Evolutionary conservation across 768 basidiomycete genomes (phyloP).

Genomic region (Tylopilus sp.): DNA sequence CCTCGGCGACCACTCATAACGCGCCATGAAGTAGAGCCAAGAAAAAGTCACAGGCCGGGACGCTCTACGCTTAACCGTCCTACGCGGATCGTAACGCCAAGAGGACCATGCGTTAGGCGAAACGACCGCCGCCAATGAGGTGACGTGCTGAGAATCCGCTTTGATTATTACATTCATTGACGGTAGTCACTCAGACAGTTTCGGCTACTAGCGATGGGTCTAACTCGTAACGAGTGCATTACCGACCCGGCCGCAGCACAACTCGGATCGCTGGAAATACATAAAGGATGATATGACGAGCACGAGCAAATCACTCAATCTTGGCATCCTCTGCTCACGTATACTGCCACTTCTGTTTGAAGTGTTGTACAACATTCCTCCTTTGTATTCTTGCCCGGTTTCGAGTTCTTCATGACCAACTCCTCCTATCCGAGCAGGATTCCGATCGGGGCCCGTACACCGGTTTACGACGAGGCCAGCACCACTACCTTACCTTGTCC

Average conservation of each 20-base stretch:
- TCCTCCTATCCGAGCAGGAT: not conserved
- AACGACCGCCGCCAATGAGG: not conserved
- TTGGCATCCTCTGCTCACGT: not conserved
- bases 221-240: not conserved
- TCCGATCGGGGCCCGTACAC: too few relatives aligned
- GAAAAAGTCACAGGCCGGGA: not conserved
- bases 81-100: slow-evolving; percentile 19
- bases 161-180: slow-evolving; percentile 1
- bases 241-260: slow-evolving; percentile 1
- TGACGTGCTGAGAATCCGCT: slow-evolving; percentile 1
- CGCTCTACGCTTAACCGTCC: not conserved
- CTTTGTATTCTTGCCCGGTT: not conserved
- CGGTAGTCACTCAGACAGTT: slow-evolving; percentile 8
- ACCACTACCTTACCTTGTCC: not conserved
- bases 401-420: not conserved
- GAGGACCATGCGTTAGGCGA: slow-evolving; percentile 5
- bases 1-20: not conserved
- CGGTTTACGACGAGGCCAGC: not conserved
- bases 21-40: not conserved
- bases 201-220: slow-evolving; percentile 1
- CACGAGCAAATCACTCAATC: not conserved
- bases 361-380: not conserved
- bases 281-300: slow-evolving; percentile 13
- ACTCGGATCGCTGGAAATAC: not conserved
- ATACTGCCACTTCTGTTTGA: not conserved